Conservation (phyloP, 805 yeast species). For the Myxozyma vanderwaltii region DNA sequence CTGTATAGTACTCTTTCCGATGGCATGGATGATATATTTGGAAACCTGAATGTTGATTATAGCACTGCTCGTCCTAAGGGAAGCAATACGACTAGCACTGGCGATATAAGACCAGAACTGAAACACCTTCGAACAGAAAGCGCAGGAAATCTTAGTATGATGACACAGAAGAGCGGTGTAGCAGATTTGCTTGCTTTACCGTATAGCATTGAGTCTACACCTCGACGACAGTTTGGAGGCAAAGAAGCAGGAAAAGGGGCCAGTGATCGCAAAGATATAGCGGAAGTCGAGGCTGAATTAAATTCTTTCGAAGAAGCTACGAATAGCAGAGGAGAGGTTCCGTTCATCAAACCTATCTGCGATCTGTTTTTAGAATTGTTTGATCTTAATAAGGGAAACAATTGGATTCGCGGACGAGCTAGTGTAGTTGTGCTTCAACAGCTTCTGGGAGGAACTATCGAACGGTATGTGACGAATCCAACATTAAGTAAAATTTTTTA, state of each 20-base stretch:
- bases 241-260: neutral
- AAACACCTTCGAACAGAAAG: slow-evolving; percentile 11
- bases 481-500: slow-evolving; percentile 36
- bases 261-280: slow-evolving; percentile 10
- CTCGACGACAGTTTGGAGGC: slow-evolving; percentile 1
- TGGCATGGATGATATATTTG: slow-evolving; percentile 33
- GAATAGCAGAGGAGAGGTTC: slow-evolving; percentile 39
- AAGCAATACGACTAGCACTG: neutral
- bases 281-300: slow-evolving; percentile 47
- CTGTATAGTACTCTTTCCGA: slow-evolving; percentile 27
- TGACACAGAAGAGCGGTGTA: slow-evolving; percentile 5
- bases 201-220: neutral
- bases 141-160: slow-evolving; percentile 6
- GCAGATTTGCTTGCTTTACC: neutral
- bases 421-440: slow-evolving; percentile 80
- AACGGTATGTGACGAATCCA: slow-evolving; percentile 52
- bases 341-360: slow-evolving; percentile 80
- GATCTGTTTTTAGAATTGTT: slow-evolving; percentile 73
- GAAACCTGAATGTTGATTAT: slow-evolving; percentile 31
- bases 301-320: slow-evolving; percentile 52
- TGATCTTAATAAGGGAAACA: slow-evolving; percentile 61
- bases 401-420: slow-evolving; percentile 86
- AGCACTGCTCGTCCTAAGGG: slow-evolving; percentile 12
- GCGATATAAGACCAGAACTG: neutral
- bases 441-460: slow-evolving; percentile 83